phyloP scores from a whole-genome alignment of 2,329 filamentous ascomycete species.

The Cladophialophora exuberans region DNA sequence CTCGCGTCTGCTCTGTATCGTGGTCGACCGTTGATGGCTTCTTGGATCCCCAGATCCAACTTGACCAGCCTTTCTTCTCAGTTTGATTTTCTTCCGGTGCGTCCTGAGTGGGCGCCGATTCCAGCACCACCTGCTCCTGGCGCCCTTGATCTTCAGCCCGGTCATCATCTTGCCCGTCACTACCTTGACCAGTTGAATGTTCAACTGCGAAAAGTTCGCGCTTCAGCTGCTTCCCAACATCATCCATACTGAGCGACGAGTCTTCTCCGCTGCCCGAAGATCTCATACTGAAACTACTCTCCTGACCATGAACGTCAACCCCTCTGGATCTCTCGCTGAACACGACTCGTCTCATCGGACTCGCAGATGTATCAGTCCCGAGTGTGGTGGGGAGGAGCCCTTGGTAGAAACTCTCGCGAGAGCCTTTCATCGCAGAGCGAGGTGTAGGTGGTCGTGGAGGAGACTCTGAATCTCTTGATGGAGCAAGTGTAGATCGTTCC shows the following conservation, averaged over 20 bases:
- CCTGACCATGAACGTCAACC: conserved; percentile 31
- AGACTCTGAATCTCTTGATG: conserved; percentile 2
- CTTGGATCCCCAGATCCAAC: conserved; percentile 22
- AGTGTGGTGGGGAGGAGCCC: neutral
- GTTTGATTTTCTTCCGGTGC: too few relatives aligned
- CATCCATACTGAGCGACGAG: conserved; percentile 14
- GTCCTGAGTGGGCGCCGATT: too few relatives aligned
- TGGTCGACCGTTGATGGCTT: neutral
- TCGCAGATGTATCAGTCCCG: conserved; percentile 20
- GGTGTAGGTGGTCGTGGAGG: conserved; percentile 29
- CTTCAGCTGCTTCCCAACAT: conserved; percentile 17
- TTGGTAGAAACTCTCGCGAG: conserved; percentile 19
- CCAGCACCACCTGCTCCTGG: neutral
- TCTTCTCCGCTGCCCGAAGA: conserved; percentile 23
- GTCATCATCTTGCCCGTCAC: neutral
- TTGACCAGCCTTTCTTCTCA: conserved; percentile 16
- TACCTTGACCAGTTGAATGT: neutral
- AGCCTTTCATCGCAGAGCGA: conserved; percentile 33
- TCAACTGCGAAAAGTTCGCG: conserved; percentile 12
- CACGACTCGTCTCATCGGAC: conserved; percentile 24
- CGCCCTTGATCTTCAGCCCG: neutral
- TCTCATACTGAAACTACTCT: conserved; percentile 33
- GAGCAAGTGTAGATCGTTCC: neutral
- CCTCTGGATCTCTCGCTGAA: conserved; percentile 30
- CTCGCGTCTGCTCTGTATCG: neutral